Evolutionary conservation across 768 basidiomycete genomes (phyloP).

Genomic region (Stropharia rugosoannulata): DNA sequence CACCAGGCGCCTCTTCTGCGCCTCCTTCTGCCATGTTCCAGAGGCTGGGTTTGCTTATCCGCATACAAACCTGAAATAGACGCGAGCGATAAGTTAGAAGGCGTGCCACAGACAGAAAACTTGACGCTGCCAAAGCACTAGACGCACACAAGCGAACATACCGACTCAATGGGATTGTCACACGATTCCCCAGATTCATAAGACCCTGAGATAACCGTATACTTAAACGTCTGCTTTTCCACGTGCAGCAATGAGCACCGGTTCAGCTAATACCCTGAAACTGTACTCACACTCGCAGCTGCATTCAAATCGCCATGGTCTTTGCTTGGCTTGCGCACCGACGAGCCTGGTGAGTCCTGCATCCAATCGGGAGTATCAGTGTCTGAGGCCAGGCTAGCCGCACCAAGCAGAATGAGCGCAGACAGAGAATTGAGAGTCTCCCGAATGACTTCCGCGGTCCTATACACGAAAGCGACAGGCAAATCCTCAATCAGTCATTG

Average conservation of each 20-base stretch:
- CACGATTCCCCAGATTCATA: background rate
- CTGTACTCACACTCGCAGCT: background rate
- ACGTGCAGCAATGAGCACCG: background rate
- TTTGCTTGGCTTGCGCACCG: constrained; percentile 22
- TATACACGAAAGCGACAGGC: constrained; percentile 24
- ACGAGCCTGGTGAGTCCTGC: constrained; percentile 20
- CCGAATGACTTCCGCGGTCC: constrained; percentile 28
- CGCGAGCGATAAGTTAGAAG: background rate
- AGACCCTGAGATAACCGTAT: background rate
- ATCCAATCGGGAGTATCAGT: background rate
- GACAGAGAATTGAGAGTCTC: constrained; percentile 22
- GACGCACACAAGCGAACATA: too few relatives aligned
- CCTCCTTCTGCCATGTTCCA: too few relatives aligned
- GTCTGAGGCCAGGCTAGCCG: constrained; percentile 18
- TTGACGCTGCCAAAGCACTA: background rate
- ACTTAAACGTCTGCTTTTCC: background rate
- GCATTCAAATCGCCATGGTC: constrained; percentile 12
- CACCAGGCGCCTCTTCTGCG: too few relatives aligned
- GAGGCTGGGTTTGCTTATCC: too few relatives aligned
- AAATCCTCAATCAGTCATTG: constrained; percentile 29
- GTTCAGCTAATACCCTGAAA: background rate
- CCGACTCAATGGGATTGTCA: too few relatives aligned
- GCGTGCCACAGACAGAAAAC: background rate
- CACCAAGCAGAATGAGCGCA: constrained; percentile 36
- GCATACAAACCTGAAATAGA: too few relatives aligned